These are phyloP conservation scores for Asterella californica DNA, from an alignment of 225 moss, liverwort and hornwort genomes.

Conservation along the genomic window DNA sequence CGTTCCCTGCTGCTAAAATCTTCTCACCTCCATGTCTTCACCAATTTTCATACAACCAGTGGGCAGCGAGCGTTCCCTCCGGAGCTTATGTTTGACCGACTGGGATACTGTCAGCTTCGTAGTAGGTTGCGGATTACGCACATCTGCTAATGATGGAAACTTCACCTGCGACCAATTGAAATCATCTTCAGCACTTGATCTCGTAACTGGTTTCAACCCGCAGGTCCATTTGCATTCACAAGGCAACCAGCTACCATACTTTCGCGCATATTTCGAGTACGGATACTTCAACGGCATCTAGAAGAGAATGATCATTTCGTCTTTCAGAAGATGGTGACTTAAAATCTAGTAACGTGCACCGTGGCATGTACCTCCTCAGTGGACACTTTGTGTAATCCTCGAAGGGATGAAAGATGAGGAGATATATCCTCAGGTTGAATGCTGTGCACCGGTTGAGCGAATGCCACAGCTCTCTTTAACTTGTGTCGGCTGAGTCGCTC, in stretches of 20 bases:
- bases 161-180: constrained; percentile 10
- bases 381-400: constrained; percentile 24
- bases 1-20: constrained; percentile 12
- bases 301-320: background rate
- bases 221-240: background rate
- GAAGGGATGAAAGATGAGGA: constrained; percentile 33
- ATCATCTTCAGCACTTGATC: background rate
- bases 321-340: background rate
- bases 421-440: constrained; percentile 31
- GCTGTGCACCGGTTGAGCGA: constrained; percentile 27
- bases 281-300: background rate
- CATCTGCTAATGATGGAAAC: constrained; percentile 9
- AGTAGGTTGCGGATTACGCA: constrained; percentile 10
- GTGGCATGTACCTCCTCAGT: constrained; percentile 10
- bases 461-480: constrained; percentile 50
- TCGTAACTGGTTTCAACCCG: background rate
- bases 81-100: constrained; percentile 31
- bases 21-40: constrained; percentile 24
- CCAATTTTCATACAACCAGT: constrained; percentile 28
- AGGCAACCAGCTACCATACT: background rate
- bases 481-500: constrained; percentile 61
- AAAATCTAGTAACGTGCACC: background rate
- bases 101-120: constrained; percentile 27
- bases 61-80: constrained; percentile 26
- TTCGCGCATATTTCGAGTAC: background rate